Evolutionary conservation across 768 basidiomycete genomes (phyloP), one percentile per base, ranked within the genome.

Genomic region (Termitomyces sp.): DNA sequence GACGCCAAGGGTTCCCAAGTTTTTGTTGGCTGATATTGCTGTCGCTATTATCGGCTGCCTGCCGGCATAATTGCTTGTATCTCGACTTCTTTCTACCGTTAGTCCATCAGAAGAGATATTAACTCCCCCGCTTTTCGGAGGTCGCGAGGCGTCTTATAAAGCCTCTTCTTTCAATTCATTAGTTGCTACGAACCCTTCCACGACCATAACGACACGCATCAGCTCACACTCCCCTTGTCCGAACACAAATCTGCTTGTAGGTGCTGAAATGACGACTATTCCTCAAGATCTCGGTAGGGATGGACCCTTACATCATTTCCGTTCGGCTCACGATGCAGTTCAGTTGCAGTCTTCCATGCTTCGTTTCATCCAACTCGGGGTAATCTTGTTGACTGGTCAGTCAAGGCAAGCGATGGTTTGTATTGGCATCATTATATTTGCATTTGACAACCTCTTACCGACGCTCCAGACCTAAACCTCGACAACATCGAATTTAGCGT

Each of bases 331-430:
- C 28, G 9, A 10, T 28, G 41, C 48, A 35, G 32, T 41, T 17
- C 62, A 91, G 90, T 89, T 65, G 88, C 89, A 11, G 86, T 91
- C 67, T 92, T 91, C 59, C 89, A 92, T 70, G 79, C 85, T 17
- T 89, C 89, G 6, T 93, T 93, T 64, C 91, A 93, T 70, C 87
- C 89, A 1, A 93, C 89, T 21, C 79, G 82, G 61, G 91, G 91
- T 14, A 91, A 91, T 67, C 67, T 85, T 14, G 74, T 92, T 14
- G 90, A 92, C 69, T 93, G 91, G 91, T 83, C 78, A 43, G 66
- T 88, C 30, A 89, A 84, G 64, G 82, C 84, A 9, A 83, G 75
- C 66, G 80, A 89, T 58, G 88, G 89, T 86, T 42, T 42, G 77
- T 62, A 12, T 25, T 14, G 1, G 37, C 8, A 23, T 5, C 16